Evolutionary conservation across 306 rosid species (phyloP).

Genomic region (Gillenia trifoliata): DNA sequence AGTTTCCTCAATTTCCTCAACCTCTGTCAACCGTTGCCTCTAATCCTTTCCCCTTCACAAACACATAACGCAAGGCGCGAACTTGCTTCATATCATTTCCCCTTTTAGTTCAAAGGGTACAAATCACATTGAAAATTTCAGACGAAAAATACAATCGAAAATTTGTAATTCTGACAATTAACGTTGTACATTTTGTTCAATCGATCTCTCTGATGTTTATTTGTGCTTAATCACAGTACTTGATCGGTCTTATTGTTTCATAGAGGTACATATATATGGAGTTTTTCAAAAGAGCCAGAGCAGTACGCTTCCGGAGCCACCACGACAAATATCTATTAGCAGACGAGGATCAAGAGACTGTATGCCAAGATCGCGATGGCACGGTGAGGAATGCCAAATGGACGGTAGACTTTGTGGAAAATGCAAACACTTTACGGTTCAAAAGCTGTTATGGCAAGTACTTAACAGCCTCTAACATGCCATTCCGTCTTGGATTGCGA

Average conservation of each 20-base stretch:
- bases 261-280: constrained; percentile 41
- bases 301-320: constrained; percentile 67
- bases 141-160: not conserved
- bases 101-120: not conserved
- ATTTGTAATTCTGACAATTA: not conserved
- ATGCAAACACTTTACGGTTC: constrained; percentile 35
- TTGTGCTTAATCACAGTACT: not conserved
- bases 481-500: constrained; percentile 49
- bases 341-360: constrained; percentile 58
- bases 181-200: not conserved
- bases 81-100: not conserved
- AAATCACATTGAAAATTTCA: not conserved
- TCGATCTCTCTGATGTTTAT: not conserved
- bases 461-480: constrained; percentile 79
- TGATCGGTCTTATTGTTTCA: not conserved
- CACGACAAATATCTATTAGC: constrained; percentile 80
- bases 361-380: constrained; percentile 69
- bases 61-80: not conserved
- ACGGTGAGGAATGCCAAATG: constrained; percentile 55
- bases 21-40: constrained; percentile 7
- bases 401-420: constrained; percentile 54
- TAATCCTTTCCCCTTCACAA: not conserved
- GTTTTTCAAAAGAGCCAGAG: constrained; percentile 56
- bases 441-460: constrained; percentile 69
- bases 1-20: not conserved